Evolutionary conservation across 139 green algal species (phyloP).

Genomic region (Limnomonas spitsbergensis): DNA sequence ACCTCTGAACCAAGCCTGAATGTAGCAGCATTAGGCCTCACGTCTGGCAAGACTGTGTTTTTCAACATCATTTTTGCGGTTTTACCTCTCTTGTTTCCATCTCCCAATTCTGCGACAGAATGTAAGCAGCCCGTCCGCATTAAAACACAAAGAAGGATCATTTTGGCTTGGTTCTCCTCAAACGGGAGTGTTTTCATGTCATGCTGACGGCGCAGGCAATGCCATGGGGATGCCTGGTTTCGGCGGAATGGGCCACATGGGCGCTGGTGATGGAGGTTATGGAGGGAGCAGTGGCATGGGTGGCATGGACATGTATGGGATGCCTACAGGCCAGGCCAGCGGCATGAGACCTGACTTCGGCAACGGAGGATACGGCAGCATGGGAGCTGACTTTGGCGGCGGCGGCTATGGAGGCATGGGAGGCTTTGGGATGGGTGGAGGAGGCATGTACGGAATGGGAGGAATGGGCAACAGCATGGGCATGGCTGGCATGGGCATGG

Average conservation of each 20-base stretch:
- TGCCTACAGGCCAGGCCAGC: slow-evolving; percentile 4
- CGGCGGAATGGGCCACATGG: slow-evolving; percentile 25
- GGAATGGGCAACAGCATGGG: slow-evolving; percentile 15
- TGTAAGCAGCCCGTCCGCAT: no score
- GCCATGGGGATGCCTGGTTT: slow-evolving; percentile 24
- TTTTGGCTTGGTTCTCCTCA: no score
- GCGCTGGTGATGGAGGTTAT: slow-evolving; percentile 27
- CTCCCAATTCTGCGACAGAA: no score
- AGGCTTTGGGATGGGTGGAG: slow-evolving; percentile 34
- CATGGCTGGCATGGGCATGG: slow-evolving; percentile 32
- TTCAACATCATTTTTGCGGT: no score
- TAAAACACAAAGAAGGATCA: no score
- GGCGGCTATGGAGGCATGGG: not conserved
- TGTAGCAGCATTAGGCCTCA: not conserved
- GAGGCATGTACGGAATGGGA: slow-evolving; percentile 24
- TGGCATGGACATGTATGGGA: slow-evolving; percentile 21
- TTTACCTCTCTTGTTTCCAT: no score
- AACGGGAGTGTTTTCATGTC: no score
- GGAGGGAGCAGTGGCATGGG: slow-evolving; percentile 20
- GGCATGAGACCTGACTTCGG: slow-evolving; percentile 1
- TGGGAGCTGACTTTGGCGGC: not conserved
- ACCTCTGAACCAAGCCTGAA: not conserved
- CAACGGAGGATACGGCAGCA: not conserved
- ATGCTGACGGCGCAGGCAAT: not conserved
- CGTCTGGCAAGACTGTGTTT: no score